Evolutionary conservation across 1,284 basidiomycete genomes (phyloP).

Genomic region (Cyathus olla): DNA sequence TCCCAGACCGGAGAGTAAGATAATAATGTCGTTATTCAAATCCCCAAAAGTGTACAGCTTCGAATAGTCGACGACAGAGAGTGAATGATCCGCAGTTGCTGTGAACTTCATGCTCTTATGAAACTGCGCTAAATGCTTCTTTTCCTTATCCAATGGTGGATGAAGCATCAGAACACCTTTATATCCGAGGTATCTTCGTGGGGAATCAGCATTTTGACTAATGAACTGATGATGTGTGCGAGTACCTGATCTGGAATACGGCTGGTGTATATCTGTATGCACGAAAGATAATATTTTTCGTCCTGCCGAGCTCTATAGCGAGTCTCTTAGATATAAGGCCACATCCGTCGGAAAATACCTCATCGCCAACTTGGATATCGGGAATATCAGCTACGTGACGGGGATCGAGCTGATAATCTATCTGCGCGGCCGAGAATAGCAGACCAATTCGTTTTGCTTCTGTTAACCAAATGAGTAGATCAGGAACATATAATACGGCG

Average conservation of each 20-base stretch:
- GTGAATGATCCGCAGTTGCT: conserved; percentile 63
- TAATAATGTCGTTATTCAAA: conserved; percentile 76
- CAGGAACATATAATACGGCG: too few relatives aligned
- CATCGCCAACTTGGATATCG: conserved; percentile 66
- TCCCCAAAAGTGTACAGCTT: conserved; percentile 71
- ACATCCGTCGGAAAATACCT: conserved; percentile 75
- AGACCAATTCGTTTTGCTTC: conserved; percentile 76
- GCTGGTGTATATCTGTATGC: conserved; percentile 66
- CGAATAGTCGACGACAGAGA: conserved; percentile 74
- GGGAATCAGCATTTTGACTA: neutral
- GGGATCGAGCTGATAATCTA: conserved; percentile 66
- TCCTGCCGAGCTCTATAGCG: conserved; percentile 60
- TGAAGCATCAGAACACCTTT: conserved; percentile 77
- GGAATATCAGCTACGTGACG: conserved; percentile 61
- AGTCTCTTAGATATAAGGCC: conserved; percentile 67
- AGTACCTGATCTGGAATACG: conserved; percentile 72
- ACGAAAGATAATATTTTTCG: conserved; percentile 65
- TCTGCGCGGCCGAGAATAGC: conserved; percentile 70
- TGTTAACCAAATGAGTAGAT: conserved; percentile 25
- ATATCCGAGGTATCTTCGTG: conserved; percentile 64
- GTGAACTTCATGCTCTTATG: conserved; percentile 75
- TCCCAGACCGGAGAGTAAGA: conserved; percentile 71
- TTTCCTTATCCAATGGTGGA: conserved; percentile 59
- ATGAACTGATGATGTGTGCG: neutral
- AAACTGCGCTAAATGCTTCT: conserved; percentile 61